Conservation (phyloP, 2,329 filamentous ascomycete species). For the Cryphonectria naterciae region DNA sequence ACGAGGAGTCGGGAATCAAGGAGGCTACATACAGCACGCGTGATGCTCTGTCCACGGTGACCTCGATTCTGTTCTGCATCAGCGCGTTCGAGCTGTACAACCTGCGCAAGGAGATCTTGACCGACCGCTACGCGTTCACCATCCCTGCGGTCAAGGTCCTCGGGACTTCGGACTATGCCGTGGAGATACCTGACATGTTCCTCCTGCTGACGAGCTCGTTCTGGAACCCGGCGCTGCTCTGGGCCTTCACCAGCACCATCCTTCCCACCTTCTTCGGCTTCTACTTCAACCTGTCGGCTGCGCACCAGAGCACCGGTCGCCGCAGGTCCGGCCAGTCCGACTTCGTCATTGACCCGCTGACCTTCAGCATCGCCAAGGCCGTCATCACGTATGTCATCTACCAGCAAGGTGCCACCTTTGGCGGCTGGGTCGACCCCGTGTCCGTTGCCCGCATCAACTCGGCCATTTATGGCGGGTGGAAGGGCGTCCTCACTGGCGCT, state of each 20-base stretch:
- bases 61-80: conserved; percentile 70
- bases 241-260: conserved; percentile 72
- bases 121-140: conserved; percentile 73
- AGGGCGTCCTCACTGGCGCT: conserved; percentile 69
- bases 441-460: conserved; percentile 66
- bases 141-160: conserved; percentile 65
- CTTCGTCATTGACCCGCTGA: conserved; percentile 78
- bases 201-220: conserved; percentile 74
- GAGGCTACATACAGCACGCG: conserved; percentile 69
- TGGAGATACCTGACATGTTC: conserved; percentile 82
- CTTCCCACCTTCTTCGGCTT: conserved; percentile 76
- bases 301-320: conserved; percentile 46
- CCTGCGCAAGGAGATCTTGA: conserved; percentile 72
- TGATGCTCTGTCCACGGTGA: conserved; percentile 72
- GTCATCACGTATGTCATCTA: conserved; percentile 82
- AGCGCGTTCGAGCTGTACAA: conserved; percentile 71
- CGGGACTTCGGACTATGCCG: conserved; percentile 59
- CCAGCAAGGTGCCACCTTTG: conserved; percentile 65
- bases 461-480: conserved; percentile 72
- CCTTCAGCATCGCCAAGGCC: conserved; percentile 88
- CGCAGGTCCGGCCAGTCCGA: conserved; percentile 51
- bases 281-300: conserved; percentile 83
- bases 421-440: conserved; percentile 62
- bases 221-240: conserved; percentile 81
- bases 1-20: conserved; percentile 67